Conservation (phyloP, 345 rosid genomes). For the Eucalyptus viminalis region DNA sequence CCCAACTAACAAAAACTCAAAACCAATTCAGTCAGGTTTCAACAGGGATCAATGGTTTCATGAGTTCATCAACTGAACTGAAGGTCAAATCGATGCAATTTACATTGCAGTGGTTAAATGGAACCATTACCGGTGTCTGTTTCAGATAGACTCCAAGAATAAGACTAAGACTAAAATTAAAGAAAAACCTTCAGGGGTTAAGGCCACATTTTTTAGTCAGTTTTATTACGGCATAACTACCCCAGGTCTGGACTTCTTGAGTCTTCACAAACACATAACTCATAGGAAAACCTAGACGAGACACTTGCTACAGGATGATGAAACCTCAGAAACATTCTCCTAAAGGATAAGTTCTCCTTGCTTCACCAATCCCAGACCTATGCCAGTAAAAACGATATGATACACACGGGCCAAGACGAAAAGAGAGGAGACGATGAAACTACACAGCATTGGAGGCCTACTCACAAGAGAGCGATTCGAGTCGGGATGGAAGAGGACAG, state of each 20-base stretch:
- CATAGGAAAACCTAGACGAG: neutral
- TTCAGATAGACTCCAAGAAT: neutral
- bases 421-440: neutral
- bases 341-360: neutral
- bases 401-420: neutral
- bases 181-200: neutral
- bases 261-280: neutral
- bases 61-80: neutral
- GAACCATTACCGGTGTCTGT: neutral
- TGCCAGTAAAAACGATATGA: neutral
- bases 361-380: neutral
- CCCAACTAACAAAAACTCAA: neutral
- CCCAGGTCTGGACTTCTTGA: neutral
- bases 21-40: neutral
- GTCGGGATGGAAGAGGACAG: constrained; percentile 76
- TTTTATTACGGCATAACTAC: neutral
- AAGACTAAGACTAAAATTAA: neutral
- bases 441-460: neutral
- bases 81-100: neutral
- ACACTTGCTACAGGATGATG: neutral
- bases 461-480: constrained; percentile 53
- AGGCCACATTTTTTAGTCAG: neutral
- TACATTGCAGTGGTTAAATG: neutral
- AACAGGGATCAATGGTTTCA: neutral
- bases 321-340: neutral